phyloP scores from a whole-genome alignment of 371 early-diverging fungal genomes.

The Rhizomucor pusillus region DNA sequence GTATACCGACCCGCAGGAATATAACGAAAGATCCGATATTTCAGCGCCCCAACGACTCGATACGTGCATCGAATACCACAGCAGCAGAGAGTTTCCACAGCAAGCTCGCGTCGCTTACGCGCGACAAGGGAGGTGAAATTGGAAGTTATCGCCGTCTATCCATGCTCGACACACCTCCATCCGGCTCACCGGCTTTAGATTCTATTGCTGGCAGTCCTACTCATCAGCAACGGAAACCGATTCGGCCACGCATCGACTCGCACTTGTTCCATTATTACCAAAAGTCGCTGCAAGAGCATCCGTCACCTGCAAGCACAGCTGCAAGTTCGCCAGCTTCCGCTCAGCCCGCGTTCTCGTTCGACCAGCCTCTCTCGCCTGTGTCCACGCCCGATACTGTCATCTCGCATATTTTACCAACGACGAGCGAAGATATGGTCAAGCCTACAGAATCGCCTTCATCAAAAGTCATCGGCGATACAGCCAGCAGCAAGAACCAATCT shows the following conservation, averaged over 20 bases:
- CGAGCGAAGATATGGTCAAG: not conserved
- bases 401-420: not conserved
- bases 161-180: no score
- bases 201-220: constrained; percentile 5
- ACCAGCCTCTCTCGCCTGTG: constrained; percentile 5
- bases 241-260: constrained; percentile 13
- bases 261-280: constrained; percentile 16
- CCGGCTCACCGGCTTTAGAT: constrained; percentile 1
- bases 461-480: no score
- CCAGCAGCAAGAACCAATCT: not conserved
- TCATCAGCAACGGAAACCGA: not conserved
- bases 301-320: constrained; percentile 10
- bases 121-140: no score
- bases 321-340: constrained; percentile 2
- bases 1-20: no score
- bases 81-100: no score
- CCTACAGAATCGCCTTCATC: no score
- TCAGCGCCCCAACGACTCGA: no score
- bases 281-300: constrained; percentile 7
- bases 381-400: constrained; percentile 1
- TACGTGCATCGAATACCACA: no score
- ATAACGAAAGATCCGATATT: no score
- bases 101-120: no score
- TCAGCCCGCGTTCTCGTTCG: constrained; percentile 2
- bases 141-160: no score